Percentiles rank a stretch among this genome's conserved stretches.
Evolutionary conservation across 345 rosid genomes (phyloP).

Genomic region (Microcos paniculata): DNA sequence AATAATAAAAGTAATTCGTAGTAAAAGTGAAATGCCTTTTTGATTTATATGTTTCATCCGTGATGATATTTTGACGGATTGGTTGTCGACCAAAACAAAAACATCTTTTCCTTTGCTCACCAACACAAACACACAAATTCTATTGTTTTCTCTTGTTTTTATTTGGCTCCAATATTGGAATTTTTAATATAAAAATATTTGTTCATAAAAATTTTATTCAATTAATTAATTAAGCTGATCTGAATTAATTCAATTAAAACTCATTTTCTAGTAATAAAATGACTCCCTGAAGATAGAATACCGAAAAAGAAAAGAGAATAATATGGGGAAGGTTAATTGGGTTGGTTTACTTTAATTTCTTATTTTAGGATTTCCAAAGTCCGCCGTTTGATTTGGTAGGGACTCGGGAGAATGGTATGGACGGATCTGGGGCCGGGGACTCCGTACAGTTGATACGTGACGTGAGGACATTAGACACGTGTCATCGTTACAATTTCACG

Average conservation of each 20-base stretch:
- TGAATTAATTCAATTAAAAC: too few species aligned
- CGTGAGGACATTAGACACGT: neutral
- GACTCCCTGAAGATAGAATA: neutral
- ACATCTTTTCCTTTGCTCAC: neutral
- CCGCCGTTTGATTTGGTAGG: neutral
- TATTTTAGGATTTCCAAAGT: neutral
- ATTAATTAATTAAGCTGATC: too few species aligned
- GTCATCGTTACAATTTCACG: neutral
- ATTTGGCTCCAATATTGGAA: neutral
- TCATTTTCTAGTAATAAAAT: too few species aligned
- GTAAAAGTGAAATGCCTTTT: neutral
- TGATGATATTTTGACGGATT: neutral
- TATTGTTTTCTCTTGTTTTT: neutral
- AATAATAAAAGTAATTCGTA: neutral
- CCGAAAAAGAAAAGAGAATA: neutral
- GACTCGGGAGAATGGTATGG: neutral
- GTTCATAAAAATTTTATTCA: too few species aligned
- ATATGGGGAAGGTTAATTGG: neutral
- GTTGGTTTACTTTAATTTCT: neutral
- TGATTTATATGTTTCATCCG: neutral
- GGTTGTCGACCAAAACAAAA: neutral
- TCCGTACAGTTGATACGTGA: neutral
- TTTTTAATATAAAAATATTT: too few species aligned
- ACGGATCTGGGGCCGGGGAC: too few species aligned
- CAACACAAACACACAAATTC: neutral